Evolutionary conservation across 225 moss, liverwort and hornwort genomes (phyloP).

Genomic region (Polytrichum formosum): DNA sequence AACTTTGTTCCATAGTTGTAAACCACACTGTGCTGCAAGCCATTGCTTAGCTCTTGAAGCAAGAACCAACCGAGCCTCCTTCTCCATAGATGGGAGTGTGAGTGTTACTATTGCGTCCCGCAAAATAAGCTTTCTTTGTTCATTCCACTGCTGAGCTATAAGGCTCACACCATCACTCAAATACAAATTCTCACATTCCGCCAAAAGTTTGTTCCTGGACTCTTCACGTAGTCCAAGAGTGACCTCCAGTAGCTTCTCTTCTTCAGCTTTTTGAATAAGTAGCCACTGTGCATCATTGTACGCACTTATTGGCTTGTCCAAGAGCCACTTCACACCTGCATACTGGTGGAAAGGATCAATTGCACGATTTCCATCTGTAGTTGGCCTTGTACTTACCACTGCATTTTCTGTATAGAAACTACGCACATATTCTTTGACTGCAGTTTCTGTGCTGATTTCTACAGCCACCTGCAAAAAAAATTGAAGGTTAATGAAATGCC

Average conservation of each 20-base stretch:
- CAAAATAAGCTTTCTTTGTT: conserved; percentile 77
- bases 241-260: conserved; percentile 85
- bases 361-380: conserved; percentile 72
- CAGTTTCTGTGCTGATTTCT: conserved; percentile 92
- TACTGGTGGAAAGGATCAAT: conserved; percentile 93
- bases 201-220: conserved; percentile 55
- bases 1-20: conserved; percentile 78
- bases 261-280: conserved; percentile 83
- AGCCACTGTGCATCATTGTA: conserved; percentile 95
- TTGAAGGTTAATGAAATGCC: conserved; percentile 6
- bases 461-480: conserved; percentile 70
- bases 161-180: conserved; percentile 88
- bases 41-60: conserved; percentile 75
- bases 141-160: conserved; percentile 92
- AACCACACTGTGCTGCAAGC: conserved; percentile 76
- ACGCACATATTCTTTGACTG: conserved; percentile 86
- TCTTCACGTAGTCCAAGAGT: conserved; percentile 60
- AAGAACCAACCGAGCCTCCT: conserved; percentile 78
- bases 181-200: conserved; percentile 83
- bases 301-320: conserved; percentile 71
- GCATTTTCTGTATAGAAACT: conserved; percentile 70
- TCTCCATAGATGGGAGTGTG: conserved; percentile 88
- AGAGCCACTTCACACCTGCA: conserved; percentile 83
- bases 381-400: conserved; percentile 79
- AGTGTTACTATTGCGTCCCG: conserved; percentile 58